Percentiles rank a stretch among this genome's conserved stretches.
Conservation (phyloP, 2,329 filamentous ascomycete species). For the Endoconidiophora polonica region DNA sequence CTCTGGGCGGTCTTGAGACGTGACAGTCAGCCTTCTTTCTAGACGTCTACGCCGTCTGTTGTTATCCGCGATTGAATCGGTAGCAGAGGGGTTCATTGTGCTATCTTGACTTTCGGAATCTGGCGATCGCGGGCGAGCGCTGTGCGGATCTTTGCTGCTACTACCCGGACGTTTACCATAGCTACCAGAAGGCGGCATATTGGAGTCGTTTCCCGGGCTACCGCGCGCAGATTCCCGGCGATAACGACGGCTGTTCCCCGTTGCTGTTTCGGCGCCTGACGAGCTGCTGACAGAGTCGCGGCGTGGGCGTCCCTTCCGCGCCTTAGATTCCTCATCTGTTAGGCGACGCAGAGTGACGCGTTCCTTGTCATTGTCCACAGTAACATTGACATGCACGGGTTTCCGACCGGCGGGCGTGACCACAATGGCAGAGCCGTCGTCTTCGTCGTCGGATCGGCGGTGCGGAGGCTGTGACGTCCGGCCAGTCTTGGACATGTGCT, state of each 20-base stretch:
- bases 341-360: slow-evolving; percentile 43
- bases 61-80: slow-evolving; percentile 30
- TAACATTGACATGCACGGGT: slow-evolving; percentile 41
- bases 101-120: slow-evolving; percentile 29
- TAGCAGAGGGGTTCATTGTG: slow-evolving; percentile 30
- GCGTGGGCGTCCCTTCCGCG: slow-evolving; percentile 21
- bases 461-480: slow-evolving; percentile 10
- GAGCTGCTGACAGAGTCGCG: slow-evolving; percentile 39
- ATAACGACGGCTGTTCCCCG: slow-evolving; percentile 29
- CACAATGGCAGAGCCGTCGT: slow-evolving; percentile 21
- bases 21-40: slow-evolving; percentile 31
- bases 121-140: slow-evolving; percentile 30
- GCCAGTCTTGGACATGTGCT: slow-evolving; percentile 9
- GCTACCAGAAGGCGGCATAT: slow-evolving; percentile 3
- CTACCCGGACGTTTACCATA: slow-evolving; percentile 21
- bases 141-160: slow-evolving; percentile 43
- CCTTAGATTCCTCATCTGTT: slow-evolving; percentile 40
- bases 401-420: slow-evolving; percentile 25
- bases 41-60: slow-evolving; percentile 34
- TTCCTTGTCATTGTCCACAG: slow-evolving; percentile 36
- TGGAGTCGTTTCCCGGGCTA: slow-evolving; percentile 3
- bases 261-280: slow-evolving; percentile 38
- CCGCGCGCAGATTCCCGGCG: slow-evolving; percentile 28
- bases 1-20: slow-evolving; percentile 6
- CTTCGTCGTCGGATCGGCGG: slow-evolving; percentile 10